Base-by-base conservation (phyloP, 129 eudicot genomes). In the Kitagawia praeruptora region DNA sequence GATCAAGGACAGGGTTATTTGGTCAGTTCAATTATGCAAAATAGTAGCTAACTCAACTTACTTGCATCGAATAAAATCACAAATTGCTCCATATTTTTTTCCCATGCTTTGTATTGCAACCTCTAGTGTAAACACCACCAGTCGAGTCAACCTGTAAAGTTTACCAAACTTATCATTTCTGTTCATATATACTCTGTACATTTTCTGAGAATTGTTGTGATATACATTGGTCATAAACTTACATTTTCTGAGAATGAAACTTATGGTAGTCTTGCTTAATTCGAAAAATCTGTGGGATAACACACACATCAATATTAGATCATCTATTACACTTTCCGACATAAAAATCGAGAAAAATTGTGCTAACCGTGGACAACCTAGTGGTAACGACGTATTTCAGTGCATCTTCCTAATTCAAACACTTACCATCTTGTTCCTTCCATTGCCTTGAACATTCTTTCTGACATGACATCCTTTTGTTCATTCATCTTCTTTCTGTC, bases 71-170 rank as follows among this genome's bases (percentile, higher is more conserved):
- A 89, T 66, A 96, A 87, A 75, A 92, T 75, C 80, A 92, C 92
- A 79, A 92, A 92, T 83, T 96, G 93, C 27, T 96, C 95, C 73
- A 88, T 89, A 82, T n/a, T 87, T 87, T 89, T 83, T 92, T 11
- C 89, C 79, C 99, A 96, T 96, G 75, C 92, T 92, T 86, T 92
- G 99, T 58, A 92, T 77, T 37, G 98, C 99, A 82, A 96, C 99
- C 87, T 96, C 99, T 58, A 96, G 85, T 37, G 99, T 96, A 85
- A 96, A 92, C 76, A 92, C 97, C 83, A 96, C 64, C 89, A 96
- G 84, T 39, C 99, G 93, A 74, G 93, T 96, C 82, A 90, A 90
- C 86, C 99, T 96, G 61, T 6, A 4, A 67, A 4, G 69, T n/a
- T 61, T 9, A 61, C 69, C 69, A 61, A 61, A 61, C 5, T n/a